Base-by-base conservation (phyloP, 2,329 filamentous ascomycete genomes). In the Lasiodiplodia gonubiensis region DNA sequence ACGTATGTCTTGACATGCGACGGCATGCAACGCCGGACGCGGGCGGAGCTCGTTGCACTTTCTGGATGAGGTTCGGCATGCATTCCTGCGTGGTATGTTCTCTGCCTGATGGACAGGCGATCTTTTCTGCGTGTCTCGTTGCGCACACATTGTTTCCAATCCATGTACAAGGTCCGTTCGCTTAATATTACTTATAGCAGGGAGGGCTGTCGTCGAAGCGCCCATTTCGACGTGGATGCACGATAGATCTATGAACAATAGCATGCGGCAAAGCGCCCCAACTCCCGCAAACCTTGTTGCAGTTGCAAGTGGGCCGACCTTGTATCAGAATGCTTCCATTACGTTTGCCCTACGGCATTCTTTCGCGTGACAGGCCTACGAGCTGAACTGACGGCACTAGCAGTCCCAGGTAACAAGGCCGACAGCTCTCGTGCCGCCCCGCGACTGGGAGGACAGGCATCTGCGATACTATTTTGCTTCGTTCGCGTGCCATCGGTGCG, bases 401-500 rank as follows among this genome's bases (percentile, higher is more conserved):
- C 30, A 21, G n/a, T 10, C 10, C 59, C 37, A 52, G 59, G 46
- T 51, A 51, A 51, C 57, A 48, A 61, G 42, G 42, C 59, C 59
- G 37, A 27, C 59, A 63, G 59, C 39, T 39, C 10, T 63, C 59
- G 59, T 63, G 59, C 46, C 59, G 46, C 30, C 7, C 46, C 30
- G 46, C 46, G 59, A 63, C 51, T 51, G 59, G 46, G 27, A 21
- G 27, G 25, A 39, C 18, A 30, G 46, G 33, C 30, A 63, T 52
- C 59, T 46, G 51, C 51, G 42, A 51, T 63, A 30, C 18, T 37
- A 27, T 51, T 49, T 61, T 63, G 59, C 59, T 51, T 63, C 42
- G 46, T 37, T 63, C 59, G 42, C n/a, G 59, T 63, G 59, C 59
- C 59, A 51, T 63, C 30, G 59, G 59, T 48, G 59, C 46, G 30